These are phyloP conservation scores for Amanita jacksonii DNA, from an alignment of 768 basidiomycete genomes.

Conservation along the genomic window DNA sequence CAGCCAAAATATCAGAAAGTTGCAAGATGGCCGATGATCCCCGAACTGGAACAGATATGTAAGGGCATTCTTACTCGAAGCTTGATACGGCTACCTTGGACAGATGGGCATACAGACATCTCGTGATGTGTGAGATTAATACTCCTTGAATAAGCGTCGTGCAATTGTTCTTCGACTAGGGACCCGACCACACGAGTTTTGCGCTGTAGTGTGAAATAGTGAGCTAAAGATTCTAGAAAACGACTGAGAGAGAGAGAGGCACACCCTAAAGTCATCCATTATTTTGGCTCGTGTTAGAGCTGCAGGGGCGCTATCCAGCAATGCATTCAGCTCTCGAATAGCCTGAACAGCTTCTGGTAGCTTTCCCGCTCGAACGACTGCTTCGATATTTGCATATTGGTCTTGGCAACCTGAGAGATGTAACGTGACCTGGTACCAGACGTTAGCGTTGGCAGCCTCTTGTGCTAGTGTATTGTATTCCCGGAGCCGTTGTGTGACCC, in stretches of 20 bases:
- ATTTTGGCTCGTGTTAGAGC: constrained; percentile 45
- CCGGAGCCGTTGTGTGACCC: constrained; percentile 43
- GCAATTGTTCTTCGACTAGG: constrained; percentile 61
- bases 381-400: constrained; percentile 34
- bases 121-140: constrained; percentile 40
- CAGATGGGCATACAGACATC: constrained; percentile 38
- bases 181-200: constrained; percentile 46
- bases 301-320: constrained; percentile 38
- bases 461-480: constrained; percentile 57
- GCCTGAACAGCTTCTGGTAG: constrained; percentile 54
- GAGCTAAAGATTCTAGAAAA: too few relatives aligned
- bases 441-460: constrained; percentile 45
- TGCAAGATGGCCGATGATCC: constrained; percentile 41
- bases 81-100: constrained; percentile 29
- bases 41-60: constrained; percentile 35
- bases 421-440: constrained; percentile 38
- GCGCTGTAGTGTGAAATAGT: constrained; percentile 39
- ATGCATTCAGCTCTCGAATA: constrained; percentile 29
- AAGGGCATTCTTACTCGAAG: background rate
- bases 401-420: constrained; percentile 45
- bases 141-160: constrained; percentile 55
- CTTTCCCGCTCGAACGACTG: constrained; percentile 43
- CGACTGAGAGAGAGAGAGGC: too few relatives aligned
- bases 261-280: constrained; percentile 49
- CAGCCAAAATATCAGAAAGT: constrained; percentile 46